These are phyloP conservation scores for Hanseniaspora lachancei DNA, from an alignment of 805 yeast species.

Conservation along the genomic window DNA sequence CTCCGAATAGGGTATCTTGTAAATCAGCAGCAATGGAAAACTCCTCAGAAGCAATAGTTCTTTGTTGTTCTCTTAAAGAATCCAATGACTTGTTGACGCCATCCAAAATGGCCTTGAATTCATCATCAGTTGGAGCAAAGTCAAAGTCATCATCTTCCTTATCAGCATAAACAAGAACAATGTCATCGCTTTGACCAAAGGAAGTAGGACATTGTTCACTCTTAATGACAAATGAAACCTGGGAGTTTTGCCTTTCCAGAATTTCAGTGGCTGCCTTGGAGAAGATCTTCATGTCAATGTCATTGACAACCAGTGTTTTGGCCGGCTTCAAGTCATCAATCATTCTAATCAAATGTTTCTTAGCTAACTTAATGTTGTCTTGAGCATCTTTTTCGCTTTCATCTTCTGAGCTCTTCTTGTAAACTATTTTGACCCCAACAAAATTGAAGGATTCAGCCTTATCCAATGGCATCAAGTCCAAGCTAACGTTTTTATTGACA, in stretches of 20 bases:
- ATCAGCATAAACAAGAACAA: neutral
- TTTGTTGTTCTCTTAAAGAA: slow-evolving; percentile 45
- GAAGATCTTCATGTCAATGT: slow-evolving; percentile 42
- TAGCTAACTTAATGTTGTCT: slow-evolving; percentile 46
- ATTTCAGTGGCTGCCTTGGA: slow-evolving; percentile 22
- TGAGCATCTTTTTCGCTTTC: slow-evolving; percentile 16
- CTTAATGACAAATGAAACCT: slow-evolving; percentile 42
- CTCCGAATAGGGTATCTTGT: slow-evolving; percentile 34
- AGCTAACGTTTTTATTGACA: slow-evolving; percentile 32
- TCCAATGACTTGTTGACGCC: slow-evolving; percentile 42
- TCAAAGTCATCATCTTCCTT: slow-evolving; percentile 42
- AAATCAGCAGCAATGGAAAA: slow-evolving; percentile 40
- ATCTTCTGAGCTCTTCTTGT: slow-evolving; percentile 26
- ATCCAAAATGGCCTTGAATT: slow-evolving; percentile 41
- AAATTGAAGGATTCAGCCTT: slow-evolving; percentile 34
- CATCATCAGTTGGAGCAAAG: slow-evolving; percentile 57
- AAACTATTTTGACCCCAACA: slow-evolving; percentile 45
- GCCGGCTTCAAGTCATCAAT: slow-evolving; percentile 67
- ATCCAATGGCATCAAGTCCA: slow-evolving; percentile 36
- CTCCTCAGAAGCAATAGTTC: slow-evolving; percentile 37
- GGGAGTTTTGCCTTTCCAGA: slow-evolving; percentile 23
- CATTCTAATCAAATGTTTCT: slow-evolving; percentile 54
- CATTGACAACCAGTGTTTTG: slow-evolving; percentile 43
- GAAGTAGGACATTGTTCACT: slow-evolving; percentile 39
- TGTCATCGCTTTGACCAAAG: neutral